Evolutionary conservation across 768 basidiomycete genomes (phyloP), one percentile per base, ranked within the genome.

Genomic region (Hortiboletus flavorubellus): DNA sequence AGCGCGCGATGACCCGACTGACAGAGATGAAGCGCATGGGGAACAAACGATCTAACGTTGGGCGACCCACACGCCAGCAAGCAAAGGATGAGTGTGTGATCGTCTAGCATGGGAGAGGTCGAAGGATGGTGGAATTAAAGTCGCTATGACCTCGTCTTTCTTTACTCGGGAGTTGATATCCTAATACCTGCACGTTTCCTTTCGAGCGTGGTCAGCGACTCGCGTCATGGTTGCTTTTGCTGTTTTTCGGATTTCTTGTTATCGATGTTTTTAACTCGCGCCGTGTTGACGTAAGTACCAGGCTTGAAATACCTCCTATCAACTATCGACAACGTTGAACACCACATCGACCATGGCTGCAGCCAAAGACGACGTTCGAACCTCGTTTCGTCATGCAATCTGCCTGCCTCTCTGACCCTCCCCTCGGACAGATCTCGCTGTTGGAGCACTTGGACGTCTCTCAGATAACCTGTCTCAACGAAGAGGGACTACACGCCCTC

Each of bases 1-100:
- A 93, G 72, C 86, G 95, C 37, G 96, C 96, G 6, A 98, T 97
- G 94, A 89, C 84, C 60, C 84, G 96, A 33, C 73, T 98, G 67
- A 96, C 95, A 29, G 95, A 98, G 72, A 87, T 98, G 80, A 97
- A 97, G 71, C 86, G 91, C 33, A 81, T 85, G 75, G 90, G 91
- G 11, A 85, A 84, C 69, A 92, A 89, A 71, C 81, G 88, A 59
- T 78, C 79, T 44, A 86, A 89, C 59, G 80, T 86, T 48, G 84
- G 85, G 16, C 83, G 95, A 58, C 94, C 96, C 35, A 98, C 96
- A 18, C 81, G 96, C 54, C 89, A 95, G 67, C 85, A 98, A 67
- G 94, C 96, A 12, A 87, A 89, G 73, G 91, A 93, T 54, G 96
- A 98, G 67, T 95, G 95, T 77, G 83, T 93, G 52, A 86, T 97